Evolutionary conservation across 2,329 filamentous ascomycete genomes (phyloP).

Genomic region (Neopestalotiopsis sp.): DNA sequence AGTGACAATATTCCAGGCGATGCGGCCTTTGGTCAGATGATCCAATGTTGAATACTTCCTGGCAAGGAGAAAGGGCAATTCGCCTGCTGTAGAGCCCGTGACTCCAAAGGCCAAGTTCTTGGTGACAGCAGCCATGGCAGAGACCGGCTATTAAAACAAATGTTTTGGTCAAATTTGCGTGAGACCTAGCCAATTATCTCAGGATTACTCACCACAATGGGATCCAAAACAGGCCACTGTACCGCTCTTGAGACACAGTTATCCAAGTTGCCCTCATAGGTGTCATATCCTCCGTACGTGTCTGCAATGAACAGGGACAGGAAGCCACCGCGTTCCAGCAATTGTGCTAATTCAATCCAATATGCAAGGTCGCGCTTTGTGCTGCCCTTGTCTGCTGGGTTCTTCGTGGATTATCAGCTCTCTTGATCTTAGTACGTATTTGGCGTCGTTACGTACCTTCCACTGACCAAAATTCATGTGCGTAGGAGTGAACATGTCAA

Average conservation of each 20-base stretch:
- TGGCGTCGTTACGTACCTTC: constrained; percentile 51
- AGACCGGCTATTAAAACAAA: constrained; percentile 53
- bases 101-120: constrained; percentile 68
- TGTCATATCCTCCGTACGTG: constrained; percentile 69
- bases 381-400: constrained; percentile 64
- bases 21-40: constrained; percentile 64
- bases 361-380: constrained; percentile 66
- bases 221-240: constrained; percentile 70
- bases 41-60: constrained; percentile 68
- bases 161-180: neutral
- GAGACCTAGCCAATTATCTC: neutral
- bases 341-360: constrained; percentile 68
- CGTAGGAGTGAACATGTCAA: constrained; percentile 70
- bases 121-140: constrained; percentile 70
- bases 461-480: constrained; percentile 71
- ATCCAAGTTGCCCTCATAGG: constrained; percentile 63
- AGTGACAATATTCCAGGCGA: constrained; percentile 70
- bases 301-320: constrained; percentile 71
- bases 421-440: neutral
- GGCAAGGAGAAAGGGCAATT: constrained; percentile 66
- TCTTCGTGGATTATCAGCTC: constrained; percentile 42
- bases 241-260: constrained; percentile 66
- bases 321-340: constrained; percentile 66
- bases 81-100: constrained; percentile 67
- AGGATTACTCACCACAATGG: constrained; percentile 57